These are phyloP conservation scores for Sporobolomyces phaffii DNA, from an alignment of 768 basidiomycete species.

Conservation along the genomic window DNA sequence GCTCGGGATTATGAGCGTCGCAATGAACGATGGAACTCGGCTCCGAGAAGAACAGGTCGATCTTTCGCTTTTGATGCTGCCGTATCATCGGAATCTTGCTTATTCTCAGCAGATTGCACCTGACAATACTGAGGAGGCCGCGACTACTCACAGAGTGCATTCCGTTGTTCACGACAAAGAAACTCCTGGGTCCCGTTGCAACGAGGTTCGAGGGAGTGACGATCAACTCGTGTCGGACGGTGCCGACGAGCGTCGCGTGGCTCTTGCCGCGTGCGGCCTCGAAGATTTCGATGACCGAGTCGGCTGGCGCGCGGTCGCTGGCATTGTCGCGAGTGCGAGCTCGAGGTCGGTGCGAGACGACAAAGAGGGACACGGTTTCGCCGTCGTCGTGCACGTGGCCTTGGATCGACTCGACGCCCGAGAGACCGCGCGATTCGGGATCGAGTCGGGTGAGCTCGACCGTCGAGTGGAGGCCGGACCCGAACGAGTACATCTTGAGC, in stretches of 20 bases:
- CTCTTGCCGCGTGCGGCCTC: constrained; percentile 52
- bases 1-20: constrained; percentile 49
- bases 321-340: constrained; percentile 41
- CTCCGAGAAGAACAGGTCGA: constrained; percentile 2
- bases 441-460: constrained; percentile 23
- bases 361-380: constrained; percentile 5
- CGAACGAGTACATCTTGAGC: constrained; percentile 9
- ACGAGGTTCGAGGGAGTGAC: constrained; percentile 65
- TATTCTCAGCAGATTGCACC: no score
- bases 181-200: constrained; percentile 61
- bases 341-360: constrained; percentile 65
- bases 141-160: constrained; percentile 55
- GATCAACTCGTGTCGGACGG: constrained; percentile 57
- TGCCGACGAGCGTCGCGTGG: constrained; percentile 55
- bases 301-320: constrained; percentile 51
- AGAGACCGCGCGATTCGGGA: neutral
- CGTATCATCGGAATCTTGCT: neutral
- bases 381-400: constrained; percentile 55
- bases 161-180: constrained; percentile 70
- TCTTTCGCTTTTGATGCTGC: neutral
- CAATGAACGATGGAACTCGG: constrained; percentile 61
- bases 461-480: neutral
- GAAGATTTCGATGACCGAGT: constrained; percentile 67
- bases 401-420: constrained; percentile 64
- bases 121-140: no score